Evolutionary conservation across 345 rosid species (phyloP).

Genomic region (Acer negundo): DNA sequence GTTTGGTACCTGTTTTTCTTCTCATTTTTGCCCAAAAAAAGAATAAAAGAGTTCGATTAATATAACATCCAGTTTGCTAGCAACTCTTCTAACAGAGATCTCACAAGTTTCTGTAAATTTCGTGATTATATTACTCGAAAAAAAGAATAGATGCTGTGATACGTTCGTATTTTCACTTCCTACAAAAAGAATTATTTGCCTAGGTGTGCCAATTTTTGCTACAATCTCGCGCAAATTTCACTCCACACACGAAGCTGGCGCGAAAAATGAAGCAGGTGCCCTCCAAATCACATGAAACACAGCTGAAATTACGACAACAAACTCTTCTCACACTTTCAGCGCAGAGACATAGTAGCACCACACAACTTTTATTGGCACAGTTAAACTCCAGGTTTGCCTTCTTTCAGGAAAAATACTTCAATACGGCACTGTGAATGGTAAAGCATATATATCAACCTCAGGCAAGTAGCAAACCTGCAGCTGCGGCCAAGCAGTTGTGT

Average conservation of each 20-base stretch:
- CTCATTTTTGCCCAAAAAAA: too few relatives aligned
- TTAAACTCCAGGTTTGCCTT: not conserved
- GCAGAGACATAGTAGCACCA: not conserved
- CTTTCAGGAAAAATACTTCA: slow-evolving; percentile 23
- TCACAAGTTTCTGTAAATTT: not conserved
- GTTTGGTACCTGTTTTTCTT: too few relatives aligned
- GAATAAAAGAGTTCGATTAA: too few relatives aligned
- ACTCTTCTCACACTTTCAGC: slow-evolving; percentile 22
- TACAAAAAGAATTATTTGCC: not conserved
- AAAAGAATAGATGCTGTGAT: slow-evolving; percentile 9
- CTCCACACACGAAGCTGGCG: not conserved
- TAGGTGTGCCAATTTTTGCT: not conserved
- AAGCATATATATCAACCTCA: slow-evolving; percentile 45
- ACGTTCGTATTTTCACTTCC: not conserved
- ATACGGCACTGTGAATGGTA: slow-evolving; percentile 54
- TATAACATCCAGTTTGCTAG: too few relatives aligned
- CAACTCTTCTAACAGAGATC: too few relatives aligned
- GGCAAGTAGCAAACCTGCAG: slow-evolving; percentile 32
- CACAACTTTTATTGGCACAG: not conserved
- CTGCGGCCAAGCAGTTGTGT: slow-evolving; percentile 24
- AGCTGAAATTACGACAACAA: slow-evolving; percentile 13
- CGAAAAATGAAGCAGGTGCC: not conserved
- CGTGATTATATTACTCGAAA: slow-evolving; percentile 1
- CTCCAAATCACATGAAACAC: not conserved
- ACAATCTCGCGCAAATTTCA: slow-evolving; percentile 8